phyloP scores from a whole-genome alignment of 768 basidiomycete species.

The Mycena belliarum region DNA sequence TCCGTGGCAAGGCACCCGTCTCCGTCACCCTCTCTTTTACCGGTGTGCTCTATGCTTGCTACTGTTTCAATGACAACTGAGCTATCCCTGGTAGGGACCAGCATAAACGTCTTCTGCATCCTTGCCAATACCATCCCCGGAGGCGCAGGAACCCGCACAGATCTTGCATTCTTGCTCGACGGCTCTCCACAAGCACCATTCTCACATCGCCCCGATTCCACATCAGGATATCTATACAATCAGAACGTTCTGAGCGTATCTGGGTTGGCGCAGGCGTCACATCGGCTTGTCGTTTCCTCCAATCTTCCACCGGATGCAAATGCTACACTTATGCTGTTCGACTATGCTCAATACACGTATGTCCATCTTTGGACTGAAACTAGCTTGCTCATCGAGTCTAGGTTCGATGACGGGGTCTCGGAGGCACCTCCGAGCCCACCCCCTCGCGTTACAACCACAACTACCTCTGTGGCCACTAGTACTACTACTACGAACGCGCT shows the following conservation, averaged over 20 bases:
- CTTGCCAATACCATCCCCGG: background rate
- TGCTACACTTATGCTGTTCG: slow-evolving; percentile 9
- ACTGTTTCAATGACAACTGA: background rate
- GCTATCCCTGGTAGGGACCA: background rate
- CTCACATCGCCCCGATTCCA: background rate
- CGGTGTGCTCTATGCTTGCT: background rate
- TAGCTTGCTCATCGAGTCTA: background rate
- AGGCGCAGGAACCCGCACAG: background rate
- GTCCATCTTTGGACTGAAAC: background rate
- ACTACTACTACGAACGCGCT: too few relatives aligned
- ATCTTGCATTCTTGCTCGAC: slow-evolving; percentile 11
- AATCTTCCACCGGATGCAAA: slow-evolving; percentile 4
- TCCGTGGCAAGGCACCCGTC: background rate
- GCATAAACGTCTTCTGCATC: slow-evolving; percentile 9
- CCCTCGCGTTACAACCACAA: too few relatives aligned
- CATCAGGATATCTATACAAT: background rate
- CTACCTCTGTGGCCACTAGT: too few relatives aligned
- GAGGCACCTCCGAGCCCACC: too few relatives aligned
- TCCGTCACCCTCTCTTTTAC: slow-evolving; percentile 16
- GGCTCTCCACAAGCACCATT: background rate
- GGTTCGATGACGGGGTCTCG: too few relatives aligned
- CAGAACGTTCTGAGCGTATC: background rate
- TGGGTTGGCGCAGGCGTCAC: background rate
- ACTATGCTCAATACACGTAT: slow-evolving; percentile 14
- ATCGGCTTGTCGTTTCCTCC: slow-evolving; percentile 6